Evolutionary conservation across 192 early-diverging fungal species (phyloP).

Genomic region (Coemansia sp.): DNA sequence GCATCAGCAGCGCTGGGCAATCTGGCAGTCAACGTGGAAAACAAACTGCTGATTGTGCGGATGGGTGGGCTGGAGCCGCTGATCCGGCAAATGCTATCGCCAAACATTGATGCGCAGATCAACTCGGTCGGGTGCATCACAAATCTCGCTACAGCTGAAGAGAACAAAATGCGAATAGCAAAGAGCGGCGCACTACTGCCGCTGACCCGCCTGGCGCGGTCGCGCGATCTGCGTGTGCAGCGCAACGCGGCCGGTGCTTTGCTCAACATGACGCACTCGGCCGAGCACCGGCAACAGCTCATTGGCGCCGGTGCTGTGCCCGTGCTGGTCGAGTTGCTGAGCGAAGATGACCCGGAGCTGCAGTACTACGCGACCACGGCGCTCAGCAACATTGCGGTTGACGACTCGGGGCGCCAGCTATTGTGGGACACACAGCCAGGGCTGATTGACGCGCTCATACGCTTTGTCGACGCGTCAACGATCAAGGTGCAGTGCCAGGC

Average conservation of each 20-base stretch:
- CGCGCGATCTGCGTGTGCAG: slow-evolving; percentile 81
- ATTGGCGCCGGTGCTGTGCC: slow-evolving; percentile 81
- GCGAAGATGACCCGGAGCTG: slow-evolving; percentile 76
- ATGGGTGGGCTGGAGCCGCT: slow-evolving; percentile 81
- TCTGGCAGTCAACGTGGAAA: slow-evolving; percentile 71
- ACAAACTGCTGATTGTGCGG: slow-evolving; percentile 83
- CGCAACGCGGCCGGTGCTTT: slow-evolving; percentile 88
- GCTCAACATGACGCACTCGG: slow-evolving; percentile 90
- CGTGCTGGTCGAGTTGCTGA: slow-evolving; percentile 74
- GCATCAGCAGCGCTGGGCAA: slow-evolving; percentile 90
- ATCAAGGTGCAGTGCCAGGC: slow-evolving; percentile 87
- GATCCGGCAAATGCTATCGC: slow-evolving; percentile 81
- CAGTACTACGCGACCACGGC: slow-evolving; percentile 91
- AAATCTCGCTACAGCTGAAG: slow-evolving; percentile 84
- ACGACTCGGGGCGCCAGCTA: slow-evolving; percentile 65
- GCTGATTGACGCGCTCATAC: slow-evolving; percentile 74
- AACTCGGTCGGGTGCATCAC: slow-evolving; percentile 95
- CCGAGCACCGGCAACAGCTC: slow-evolving; percentile 79
- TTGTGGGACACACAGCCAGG: slow-evolving; percentile 70
- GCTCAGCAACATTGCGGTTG: slow-evolving; percentile 87
- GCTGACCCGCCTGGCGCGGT: slow-evolving; percentile 71
- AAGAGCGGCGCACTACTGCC: slow-evolving; percentile 77
- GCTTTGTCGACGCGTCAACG: slow-evolving; percentile 73
- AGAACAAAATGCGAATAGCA: slow-evolving; percentile 87
- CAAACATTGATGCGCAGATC: slow-evolving; percentile 87